Base-by-base conservation (phyloP, 805 yeast species). In the Blastobotrys robertii region DNA sequence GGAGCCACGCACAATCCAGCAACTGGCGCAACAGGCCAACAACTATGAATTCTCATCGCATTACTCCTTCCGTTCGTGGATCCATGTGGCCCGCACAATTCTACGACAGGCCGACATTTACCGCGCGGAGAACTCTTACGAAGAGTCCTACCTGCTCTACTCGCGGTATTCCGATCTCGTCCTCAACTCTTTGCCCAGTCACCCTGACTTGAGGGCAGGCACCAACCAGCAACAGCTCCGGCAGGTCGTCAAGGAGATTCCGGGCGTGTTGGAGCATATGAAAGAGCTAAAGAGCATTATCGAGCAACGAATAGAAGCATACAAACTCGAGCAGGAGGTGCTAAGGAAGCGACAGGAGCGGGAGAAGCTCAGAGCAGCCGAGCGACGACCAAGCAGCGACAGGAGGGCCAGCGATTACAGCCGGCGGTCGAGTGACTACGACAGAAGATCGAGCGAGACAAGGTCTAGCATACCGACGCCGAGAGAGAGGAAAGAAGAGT, bases 101-200 rank as follows among this genome's bases (percentile, higher is more conserved):
- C 48, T 46, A n/a, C 45, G 47, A 3, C 58, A 70, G 63, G 73
- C 78, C 0, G 62, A 64, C 28, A 58, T 70, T 14, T 76, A 69
- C 56, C 65, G 64, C 13, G 56, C 59, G 14, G 73, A 68, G 35
- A 63, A 66, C 11, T 64, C 70, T 25, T 54, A 62, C 34, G 70
- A 67, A 34, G 73, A 72, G 45, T 75, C 84, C 0, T 81, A 72
- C 52, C 58, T 76, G 28, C 60, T 77, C 43, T 78, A 77, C 52
- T 61, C 73, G 37, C 60, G 87, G 44, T 79, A 75, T 50, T 70
- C 79, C 15, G 84, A 81, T 46, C 43, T 77, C 38, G 64, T 76
- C 29, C 66, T 72, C 42, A 70, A 73, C 57, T 63, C 62, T 39
- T 52, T 77, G 35, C 66, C 68, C 12, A 57, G 46, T 4, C 78